These are phyloP conservation scores for Funneliformis caledonium DNA, from an alignment of 371 early-diverging fungal species.

Conservation along the genomic window DNA sequence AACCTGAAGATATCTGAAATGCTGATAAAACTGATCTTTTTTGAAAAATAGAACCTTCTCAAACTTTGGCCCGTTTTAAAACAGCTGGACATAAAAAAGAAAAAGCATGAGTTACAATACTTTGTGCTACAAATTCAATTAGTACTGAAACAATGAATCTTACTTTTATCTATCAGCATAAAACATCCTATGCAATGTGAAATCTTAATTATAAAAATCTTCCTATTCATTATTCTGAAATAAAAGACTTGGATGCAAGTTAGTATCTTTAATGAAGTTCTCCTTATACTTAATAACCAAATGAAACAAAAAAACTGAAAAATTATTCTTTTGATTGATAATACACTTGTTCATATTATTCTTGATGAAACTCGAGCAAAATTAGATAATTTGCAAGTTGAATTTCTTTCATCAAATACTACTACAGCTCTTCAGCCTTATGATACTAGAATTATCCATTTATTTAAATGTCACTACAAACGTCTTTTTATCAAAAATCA, in stretches of 20 bases:
- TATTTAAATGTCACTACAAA: constrained; percentile 5
- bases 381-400: background rate
- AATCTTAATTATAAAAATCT: constrained; percentile 3
- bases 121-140: constrained; percentile 1
- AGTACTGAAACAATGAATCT: background rate
- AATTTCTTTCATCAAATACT: constrained; percentile 19
- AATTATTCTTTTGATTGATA: constrained; percentile 22
- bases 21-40: constrained; percentile 10
- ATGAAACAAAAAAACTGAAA: background rate
- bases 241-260: background rate
- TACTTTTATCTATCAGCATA: background rate
- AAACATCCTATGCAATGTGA: background rate
- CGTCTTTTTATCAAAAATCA: background rate
- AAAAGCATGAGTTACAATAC: background rate
- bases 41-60: constrained; percentile 11
- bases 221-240: constrained; percentile 14
- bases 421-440: constrained; percentile 7
- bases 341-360: constrained; percentile 1
- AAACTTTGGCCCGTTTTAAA: background rate
- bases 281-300: background rate
- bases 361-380: constrained; percentile 1
- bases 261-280: constrained; percentile 11
- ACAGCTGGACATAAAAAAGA: background rate
- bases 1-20: background rate
- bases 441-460: constrained; percentile 29